Percentiles rank a stretch among this genome's conserved stretches.
Conservation (phyloP, 2,329 filamentous ascomycete species). For the Byssochlamys sp. region DNA sequence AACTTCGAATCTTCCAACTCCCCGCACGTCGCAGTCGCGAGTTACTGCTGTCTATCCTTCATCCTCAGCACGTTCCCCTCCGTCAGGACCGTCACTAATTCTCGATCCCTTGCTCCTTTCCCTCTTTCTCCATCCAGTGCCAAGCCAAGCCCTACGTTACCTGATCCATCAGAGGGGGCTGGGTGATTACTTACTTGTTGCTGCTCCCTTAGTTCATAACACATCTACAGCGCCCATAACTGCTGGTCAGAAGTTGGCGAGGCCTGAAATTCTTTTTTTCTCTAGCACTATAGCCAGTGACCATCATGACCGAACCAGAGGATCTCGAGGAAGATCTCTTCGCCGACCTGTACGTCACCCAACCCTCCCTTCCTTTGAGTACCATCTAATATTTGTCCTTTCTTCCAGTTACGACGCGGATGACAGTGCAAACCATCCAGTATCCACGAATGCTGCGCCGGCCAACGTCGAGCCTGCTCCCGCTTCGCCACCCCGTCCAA, state of each 20-base stretch:
- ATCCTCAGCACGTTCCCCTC: not conserved
- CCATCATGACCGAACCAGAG: slow-evolving; percentile 66
- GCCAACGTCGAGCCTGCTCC: slow-evolving; percentile 23
- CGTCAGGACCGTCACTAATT: not conserved
- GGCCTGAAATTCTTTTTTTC: not conserved
- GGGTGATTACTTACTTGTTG: not conserved
- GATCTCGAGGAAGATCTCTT: slow-evolving; percentile 90
- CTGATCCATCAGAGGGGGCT: not conserved
- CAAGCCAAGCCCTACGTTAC: not conserved
- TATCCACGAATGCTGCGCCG: slow-evolving; percentile 28
- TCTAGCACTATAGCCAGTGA: slow-evolving; percentile 1
- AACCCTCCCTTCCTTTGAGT: not conserved
- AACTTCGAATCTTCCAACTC: not conserved
- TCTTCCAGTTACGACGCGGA: slow-evolving; percentile 56
- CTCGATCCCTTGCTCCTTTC: not conserved
- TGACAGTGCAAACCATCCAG: slow-evolving; percentile 37
- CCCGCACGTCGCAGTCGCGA: not conserved
- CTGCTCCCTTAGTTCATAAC: not conserved
- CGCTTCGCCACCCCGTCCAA: slow-evolving; percentile 19
- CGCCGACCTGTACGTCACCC: slow-evolving; percentile 67
- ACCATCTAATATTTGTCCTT: slow-evolving; percentile 8
- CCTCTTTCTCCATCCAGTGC: not conserved
- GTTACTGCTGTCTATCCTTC: not conserved
- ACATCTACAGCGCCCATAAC: not conserved
- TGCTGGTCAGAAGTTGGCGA: not conserved